These are phyloP conservation scores for Phanerochaete carnosa DNA, from an alignment of 768 basidiomycete species.

Conservation along the genomic window DNA sequence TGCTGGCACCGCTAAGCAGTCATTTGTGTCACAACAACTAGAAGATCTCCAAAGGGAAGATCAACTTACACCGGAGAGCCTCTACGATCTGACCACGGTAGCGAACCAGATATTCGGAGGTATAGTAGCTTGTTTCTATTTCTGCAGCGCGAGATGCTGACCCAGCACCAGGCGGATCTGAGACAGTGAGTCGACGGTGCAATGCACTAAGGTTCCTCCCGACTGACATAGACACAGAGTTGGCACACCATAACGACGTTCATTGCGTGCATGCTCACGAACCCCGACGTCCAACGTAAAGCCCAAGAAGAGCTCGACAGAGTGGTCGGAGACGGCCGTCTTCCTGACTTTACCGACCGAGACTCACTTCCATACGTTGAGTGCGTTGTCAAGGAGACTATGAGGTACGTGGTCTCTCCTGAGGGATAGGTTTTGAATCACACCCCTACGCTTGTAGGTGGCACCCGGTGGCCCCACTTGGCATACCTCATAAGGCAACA, in stretches of 20 bases:
- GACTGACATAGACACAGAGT: background rate
- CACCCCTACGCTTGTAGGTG: background rate
- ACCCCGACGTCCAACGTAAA: conserved; percentile 15
- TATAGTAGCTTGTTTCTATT: background rate
- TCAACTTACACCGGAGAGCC: background rate
- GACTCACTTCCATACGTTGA: conserved; percentile 23
- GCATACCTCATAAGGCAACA: conserved; percentile 37
- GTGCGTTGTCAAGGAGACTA: conserved; percentile 16
- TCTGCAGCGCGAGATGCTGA: background rate
- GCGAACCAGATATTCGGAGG: conserved; percentile 2
- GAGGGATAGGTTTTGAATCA: background rate
- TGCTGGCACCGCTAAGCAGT: background rate
- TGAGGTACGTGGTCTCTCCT: background rate
- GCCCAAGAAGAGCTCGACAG: conserved; percentile 27
- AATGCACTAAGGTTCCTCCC: background rate
- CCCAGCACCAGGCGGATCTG: background rate
- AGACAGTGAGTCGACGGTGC: background rate
- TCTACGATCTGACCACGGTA: background rate
- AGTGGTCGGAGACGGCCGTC: conserved; percentile 21
- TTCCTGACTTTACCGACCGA: conserved; percentile 25
- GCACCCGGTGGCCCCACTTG: conserved; percentile 23
- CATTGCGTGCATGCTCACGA: background rate
- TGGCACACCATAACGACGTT: background rate
- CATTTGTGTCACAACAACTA: background rate
- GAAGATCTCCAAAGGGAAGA: background rate